These are phyloP conservation scores for Penicillium lividum DNA, from an alignment of 495 filamentous ascomycete genomes.

Conservation along the genomic window DNA sequence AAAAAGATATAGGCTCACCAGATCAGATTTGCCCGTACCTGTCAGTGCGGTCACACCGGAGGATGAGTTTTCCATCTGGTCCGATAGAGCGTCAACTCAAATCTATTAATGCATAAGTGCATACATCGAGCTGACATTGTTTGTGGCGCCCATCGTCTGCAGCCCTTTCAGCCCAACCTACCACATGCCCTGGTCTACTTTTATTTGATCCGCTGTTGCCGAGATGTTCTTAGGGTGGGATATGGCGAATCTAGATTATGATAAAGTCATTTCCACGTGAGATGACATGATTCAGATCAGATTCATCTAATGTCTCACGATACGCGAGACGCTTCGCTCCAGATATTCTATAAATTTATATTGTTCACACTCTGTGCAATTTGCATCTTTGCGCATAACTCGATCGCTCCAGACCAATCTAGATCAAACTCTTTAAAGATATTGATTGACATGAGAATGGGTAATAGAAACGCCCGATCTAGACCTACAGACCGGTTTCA, in stretches of 20 bases:
- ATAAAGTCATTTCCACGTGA: conserved; percentile 7
- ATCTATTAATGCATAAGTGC: conserved; percentile 7
- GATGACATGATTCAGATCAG: not conserved
- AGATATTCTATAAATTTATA: too few species aligned
- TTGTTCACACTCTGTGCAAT: too few species aligned
- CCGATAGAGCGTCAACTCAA: conserved; percentile 23
- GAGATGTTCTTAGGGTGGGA: conserved; percentile 1
- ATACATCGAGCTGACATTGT: conserved; percentile 17
- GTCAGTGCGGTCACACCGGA: conserved; percentile 28
- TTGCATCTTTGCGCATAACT: not conserved
- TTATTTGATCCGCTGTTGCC: conserved; percentile 18
- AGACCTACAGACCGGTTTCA: not conserved
- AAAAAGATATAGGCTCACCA: conserved; percentile 11
- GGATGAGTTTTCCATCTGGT: conserved; percentile 21
- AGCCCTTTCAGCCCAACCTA: conserved; percentile 3
- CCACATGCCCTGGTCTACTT: conserved; percentile 10
- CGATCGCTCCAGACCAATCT: conserved; percentile 4
- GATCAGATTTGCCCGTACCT: conserved; percentile 27
- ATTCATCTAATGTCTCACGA: not conserved
- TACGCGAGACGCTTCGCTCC: too few species aligned
- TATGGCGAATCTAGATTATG: not conserved
- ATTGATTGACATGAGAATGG: not conserved
- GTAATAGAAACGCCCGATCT: not conserved
- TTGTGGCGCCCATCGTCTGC: conserved; percentile 8
- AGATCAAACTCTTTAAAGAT: not conserved